These are phyloP conservation scores for Talaromyces nanjingensis DNA, from an alignment of 495 filamentous ascomycete species.

Conservation along the genomic window DNA sequence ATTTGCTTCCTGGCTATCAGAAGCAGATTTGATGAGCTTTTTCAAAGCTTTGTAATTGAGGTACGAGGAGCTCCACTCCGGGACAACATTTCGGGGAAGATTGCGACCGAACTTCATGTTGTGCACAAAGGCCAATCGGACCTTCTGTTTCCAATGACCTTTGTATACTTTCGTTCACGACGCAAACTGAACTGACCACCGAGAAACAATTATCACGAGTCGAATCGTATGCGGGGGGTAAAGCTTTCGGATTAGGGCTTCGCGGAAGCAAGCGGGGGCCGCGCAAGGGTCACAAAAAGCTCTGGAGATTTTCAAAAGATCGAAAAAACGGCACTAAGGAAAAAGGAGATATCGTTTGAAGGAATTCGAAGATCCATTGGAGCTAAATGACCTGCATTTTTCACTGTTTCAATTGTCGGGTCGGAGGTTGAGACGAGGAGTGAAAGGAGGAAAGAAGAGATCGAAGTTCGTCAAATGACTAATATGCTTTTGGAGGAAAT, in stretches of 20 bases:
- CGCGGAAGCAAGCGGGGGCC: neutral
- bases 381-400: constrained; percentile 2
- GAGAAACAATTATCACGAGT: neutral
- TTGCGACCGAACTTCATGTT: constrained; percentile 80
- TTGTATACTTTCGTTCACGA: neutral
- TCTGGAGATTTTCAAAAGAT: neutral
- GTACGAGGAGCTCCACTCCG: constrained; percentile 88
- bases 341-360: neutral
- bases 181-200: neutral
- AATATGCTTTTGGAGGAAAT: neutral
- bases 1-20: constrained; percentile 54
- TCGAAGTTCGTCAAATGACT: neutral
- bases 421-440: neutral
- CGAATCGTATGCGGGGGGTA: neutral
- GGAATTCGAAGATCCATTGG: neutral
- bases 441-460: neutral
- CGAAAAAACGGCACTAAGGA: neutral
- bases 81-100: constrained; percentile 87
- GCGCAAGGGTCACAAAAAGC: neutral
- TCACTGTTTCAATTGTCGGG: neutral
- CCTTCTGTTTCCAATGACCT: neutral
- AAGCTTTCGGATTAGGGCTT: neutral
- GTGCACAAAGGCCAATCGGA: constrained; percentile 3
- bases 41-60: constrained; percentile 97
- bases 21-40: constrained; percentile 79